Evolutionary conservation across 768 basidiomycete species (phyloP).

Genomic region (Leccinum fibrillosum): DNA sequence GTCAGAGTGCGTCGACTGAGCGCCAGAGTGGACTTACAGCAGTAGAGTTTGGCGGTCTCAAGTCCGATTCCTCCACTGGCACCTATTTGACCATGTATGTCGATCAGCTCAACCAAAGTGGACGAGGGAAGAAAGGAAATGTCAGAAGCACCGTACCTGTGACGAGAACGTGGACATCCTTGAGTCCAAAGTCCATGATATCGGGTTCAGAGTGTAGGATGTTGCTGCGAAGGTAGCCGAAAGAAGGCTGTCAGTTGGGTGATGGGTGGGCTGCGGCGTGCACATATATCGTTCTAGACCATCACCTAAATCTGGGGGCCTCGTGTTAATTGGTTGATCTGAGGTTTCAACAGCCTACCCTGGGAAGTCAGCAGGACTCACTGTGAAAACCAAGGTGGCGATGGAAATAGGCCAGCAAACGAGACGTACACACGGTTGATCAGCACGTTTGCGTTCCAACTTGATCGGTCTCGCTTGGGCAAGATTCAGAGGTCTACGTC

Average conservation of each 20-base stretch:
- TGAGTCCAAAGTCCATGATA: constrained; percentile 54
- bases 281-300: constrained; percentile 7
- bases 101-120: neutral
- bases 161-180: constrained; percentile 62
- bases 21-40: constrained; percentile 38
- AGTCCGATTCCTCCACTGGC: constrained; percentile 77
- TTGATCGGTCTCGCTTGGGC: neutral
- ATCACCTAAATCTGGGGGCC: constrained; percentile 3
- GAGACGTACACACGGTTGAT: neutral
- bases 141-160: constrained; percentile 45
- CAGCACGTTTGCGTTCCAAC: neutral
- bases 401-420: neutral
- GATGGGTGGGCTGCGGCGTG: constrained; percentile 2
- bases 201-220: neutral
- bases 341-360: constrained; percentile 9
- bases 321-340: neutral
- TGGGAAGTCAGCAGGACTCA: constrained; percentile 13
- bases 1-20: neutral
- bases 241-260: neutral
- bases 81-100: constrained; percentile 36
- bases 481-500: neutral
- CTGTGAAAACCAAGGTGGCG: neutral
- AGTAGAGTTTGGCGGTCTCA: constrained; percentile 53
- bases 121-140: neutral
- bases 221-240: neutral